Evolutionary conservation across 257 asterid genomes (phyloP).

Genomic region (Solanum piurae): DNA sequence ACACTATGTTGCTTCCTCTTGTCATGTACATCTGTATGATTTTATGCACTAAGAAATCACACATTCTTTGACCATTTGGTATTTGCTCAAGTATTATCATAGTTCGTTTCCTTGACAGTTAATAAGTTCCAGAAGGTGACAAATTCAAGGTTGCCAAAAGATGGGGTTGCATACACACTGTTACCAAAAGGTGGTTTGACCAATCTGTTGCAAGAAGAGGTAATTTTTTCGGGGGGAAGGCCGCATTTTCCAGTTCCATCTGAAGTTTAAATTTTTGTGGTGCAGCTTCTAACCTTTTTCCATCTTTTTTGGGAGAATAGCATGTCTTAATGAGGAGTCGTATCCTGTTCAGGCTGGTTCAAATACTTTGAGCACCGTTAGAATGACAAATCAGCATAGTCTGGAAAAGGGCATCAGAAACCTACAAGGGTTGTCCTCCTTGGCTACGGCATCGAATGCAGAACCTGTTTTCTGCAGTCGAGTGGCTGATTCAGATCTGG

Average conservation of each 20-base stretch:
- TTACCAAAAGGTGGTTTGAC: slow-evolving; percentile 72
- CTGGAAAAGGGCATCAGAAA: slow-evolving; percentile 46
- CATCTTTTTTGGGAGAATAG: slow-evolving; percentile 32
- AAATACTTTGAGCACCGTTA: slow-evolving; percentile 30
- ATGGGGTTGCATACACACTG: slow-evolving; percentile 66
- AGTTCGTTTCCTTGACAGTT: slow-evolving; percentile 48
- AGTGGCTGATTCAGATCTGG: slow-evolving; percentile 39
- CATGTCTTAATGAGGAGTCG: slow-evolving; percentile 82
- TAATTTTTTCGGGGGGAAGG: slow-evolving; percentile 17
- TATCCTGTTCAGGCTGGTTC: slow-evolving; percentile 64
- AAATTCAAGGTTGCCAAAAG: slow-evolving; percentile 80
- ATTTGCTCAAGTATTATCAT: not conserved
- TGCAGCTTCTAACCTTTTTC: slow-evolving; percentile 18
- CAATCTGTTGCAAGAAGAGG: slow-evolving; percentile 91
- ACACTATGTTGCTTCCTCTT: not conserved
- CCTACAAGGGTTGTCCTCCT: slow-evolving; percentile 38
- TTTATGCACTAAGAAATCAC: not conserved
- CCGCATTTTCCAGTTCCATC: slow-evolving; percentile 9
- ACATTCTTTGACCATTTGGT: not conserved
- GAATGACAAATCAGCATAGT: slow-evolving; percentile 33
- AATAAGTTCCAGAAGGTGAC: slow-evolving; percentile 83
- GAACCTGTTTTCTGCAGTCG: slow-evolving; percentile 28
- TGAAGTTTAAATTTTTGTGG: slow-evolving; percentile 1
- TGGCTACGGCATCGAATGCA: slow-evolving; percentile 41
- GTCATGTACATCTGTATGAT: not conserved